Evolutionary conservation across 192 early-diverging fungal genomes (phyloP).

Genomic region (Backusella macrospora): DNA sequence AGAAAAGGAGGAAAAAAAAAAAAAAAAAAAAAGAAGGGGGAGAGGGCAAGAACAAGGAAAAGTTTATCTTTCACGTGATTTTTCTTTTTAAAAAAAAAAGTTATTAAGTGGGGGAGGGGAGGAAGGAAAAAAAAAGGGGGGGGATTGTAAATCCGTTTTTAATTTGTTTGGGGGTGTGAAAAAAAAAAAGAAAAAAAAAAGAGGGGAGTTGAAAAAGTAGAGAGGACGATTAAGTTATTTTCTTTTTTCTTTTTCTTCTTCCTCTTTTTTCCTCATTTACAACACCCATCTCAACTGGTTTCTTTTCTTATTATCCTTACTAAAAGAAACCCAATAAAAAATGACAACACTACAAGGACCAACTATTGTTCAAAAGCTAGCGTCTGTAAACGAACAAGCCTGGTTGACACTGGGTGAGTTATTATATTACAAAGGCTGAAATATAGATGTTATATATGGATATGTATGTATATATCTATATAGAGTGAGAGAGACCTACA

Average conservation of each 20-base stretch:
- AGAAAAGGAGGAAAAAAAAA: slow-evolving; percentile 1
- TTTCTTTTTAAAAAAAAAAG: not conserved
- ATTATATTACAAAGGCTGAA: too few species aligned
- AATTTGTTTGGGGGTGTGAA: not conserved
- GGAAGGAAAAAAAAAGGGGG: too few species aligned
- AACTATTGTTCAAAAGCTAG: slow-evolving; percentile 33
- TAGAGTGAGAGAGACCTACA: not conserved
- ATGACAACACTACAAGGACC: slow-evolving; percentile 2
- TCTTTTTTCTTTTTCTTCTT: slow-evolving; percentile 16
- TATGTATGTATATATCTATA: slow-evolving; percentile 1
- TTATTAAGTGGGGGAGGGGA: too few species aligned
- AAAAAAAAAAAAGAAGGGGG: not conserved
- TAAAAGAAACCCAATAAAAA: not conserved
- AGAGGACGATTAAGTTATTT: not conserved
- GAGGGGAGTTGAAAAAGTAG: not conserved
- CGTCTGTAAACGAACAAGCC: slow-evolving; percentile 37
- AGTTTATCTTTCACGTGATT: not conserved
- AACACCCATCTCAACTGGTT: too few species aligned
- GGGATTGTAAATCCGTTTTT: not conserved
- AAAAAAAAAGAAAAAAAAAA: not conserved
- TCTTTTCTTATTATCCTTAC: not conserved
- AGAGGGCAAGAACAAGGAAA: too few species aligned
- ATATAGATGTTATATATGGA: too few species aligned
- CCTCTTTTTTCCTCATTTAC: not conserved
- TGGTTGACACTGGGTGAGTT: slow-evolving; percentile 41